A percentile compares a stretch with the other conserved stretches of the same genome.
Conservation (phyloP, 805 yeast genomes). For the Sugiyamaella chiloensis region DNA sequence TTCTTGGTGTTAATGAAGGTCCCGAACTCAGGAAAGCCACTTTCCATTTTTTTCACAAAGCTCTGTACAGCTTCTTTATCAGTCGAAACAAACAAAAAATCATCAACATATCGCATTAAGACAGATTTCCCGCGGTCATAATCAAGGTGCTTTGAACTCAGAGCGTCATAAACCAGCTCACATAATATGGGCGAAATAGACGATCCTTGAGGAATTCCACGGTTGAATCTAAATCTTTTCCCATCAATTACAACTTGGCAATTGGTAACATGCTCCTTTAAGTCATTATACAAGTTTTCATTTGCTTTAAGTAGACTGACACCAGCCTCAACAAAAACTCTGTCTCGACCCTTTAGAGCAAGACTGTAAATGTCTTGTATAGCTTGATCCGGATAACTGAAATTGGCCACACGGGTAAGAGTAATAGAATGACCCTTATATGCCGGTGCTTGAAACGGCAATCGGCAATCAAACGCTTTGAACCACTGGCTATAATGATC, state of each 20-base stretch:
- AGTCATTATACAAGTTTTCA: constrained; percentile 43
- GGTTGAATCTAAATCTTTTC: constrained; percentile 44
- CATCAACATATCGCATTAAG: constrained; percentile 75
- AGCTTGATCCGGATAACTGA: neutral
- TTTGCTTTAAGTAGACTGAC: neutral
- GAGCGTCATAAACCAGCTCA: constrained; percentile 63
- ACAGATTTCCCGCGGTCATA: constrained; percentile 34
- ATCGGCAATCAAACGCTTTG: neutral
- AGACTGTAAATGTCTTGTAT: neutral
- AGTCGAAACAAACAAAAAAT: constrained; percentile 68
- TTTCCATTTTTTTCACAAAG: constrained; percentile 31
- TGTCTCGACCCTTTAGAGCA: neutral
- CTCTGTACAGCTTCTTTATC: constrained; percentile 32
- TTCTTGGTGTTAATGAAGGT: constrained; percentile 42
- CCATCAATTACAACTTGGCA: constrained; percentile 40
- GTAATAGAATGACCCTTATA: neutral
- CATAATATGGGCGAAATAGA: constrained; percentile 72
- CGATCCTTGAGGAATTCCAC: constrained; percentile 85
- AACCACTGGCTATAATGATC: neutral
- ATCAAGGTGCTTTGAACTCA: constrained; percentile 41
- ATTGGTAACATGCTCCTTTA: constrained; percentile 51
- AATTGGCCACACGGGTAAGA: neutral
- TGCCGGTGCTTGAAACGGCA: neutral
- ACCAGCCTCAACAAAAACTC: neutral
- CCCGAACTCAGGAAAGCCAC: constrained; percentile 44